phyloP scores from a whole-genome alignment of 1,284 basidiomycete species.

The Puccinia sorghi region DNA sequence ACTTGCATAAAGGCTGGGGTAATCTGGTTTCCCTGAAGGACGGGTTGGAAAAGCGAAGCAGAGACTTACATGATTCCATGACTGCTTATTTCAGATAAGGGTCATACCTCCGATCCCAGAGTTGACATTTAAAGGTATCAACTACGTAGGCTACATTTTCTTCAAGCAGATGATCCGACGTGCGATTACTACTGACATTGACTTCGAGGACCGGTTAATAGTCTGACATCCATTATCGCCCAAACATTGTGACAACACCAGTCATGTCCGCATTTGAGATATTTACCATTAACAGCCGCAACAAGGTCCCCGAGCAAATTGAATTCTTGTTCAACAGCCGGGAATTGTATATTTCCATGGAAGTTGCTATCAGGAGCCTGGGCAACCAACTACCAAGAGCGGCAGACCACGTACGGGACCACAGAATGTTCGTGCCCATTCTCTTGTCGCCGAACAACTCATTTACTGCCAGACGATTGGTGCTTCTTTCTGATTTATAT shows the following conservation, averaged over 20 bases:
- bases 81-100: conserved; percentile 24
- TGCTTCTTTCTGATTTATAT: background rate
- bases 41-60: background rate
- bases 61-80: background rate
- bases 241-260: conserved; percentile 16
- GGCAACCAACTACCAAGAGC: background rate
- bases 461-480: no score
- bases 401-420: background rate
- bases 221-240: conserved; percentile 15
- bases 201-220: background rate
- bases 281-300: conserved; percentile 4
- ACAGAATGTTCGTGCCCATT: conserved; percentile 18
- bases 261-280: conserved; percentile 22
- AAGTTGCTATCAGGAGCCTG: conserved; percentile 13
- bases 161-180: background rate
- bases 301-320: conserved; percentile 17
- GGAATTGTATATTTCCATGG: conserved; percentile 19
- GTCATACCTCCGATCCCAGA: conserved; percentile 33
- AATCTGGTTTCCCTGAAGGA: background rate
- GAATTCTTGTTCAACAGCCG: background rate
- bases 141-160: conserved; percentile 7
- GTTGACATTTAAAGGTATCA: conserved; percentile 29
- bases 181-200: background rate
- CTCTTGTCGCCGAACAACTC: background rate
- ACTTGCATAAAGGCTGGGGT: conserved; percentile 16